Base-by-base conservation (phyloP, 805 yeast genomes). In the Kuraishia piskuri region DNA sequence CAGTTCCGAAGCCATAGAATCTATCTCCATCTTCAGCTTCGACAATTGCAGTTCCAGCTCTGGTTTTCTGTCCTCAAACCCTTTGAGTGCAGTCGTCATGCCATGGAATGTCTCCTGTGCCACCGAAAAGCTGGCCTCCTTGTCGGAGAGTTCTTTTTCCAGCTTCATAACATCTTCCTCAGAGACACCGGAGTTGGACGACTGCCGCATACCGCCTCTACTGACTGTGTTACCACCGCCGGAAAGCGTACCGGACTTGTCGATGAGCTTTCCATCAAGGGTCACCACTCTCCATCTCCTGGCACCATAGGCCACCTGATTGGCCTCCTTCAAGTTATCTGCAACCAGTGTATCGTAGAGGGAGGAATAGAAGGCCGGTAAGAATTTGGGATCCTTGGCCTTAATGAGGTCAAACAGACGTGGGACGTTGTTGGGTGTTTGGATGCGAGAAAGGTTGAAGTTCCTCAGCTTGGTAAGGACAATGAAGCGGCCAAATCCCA, bases 211-310 rank as follows among this genome's bases (percentile, higher is more conserved):
- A 2, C 86, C 84, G 5, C 98, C 99, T 51, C 78, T 78, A 19
- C 79, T 76, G 8, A 76, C 78, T 45, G 78, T 73, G 53, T 76
- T 78, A 52, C 98, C 99, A 69, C 99, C 99, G 61, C 99, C 99
- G 49, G 96, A 83, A 84, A 95, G 84, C 1, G 97, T 88, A 68
- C 99, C 99, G 1, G 96, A 87, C 17, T 85, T 82, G 61, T 91
- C 97, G 54, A 94, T 92, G 22, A 94, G 72, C 60, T 90, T 86
- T 22, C 99, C 99, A 66, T 88, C 96, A 8, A 90, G 66, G 0
- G 98, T 90, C 0, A 95, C 98, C 22, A 92, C 98, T 60, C 96
- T 79, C 77, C 81, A 88, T 61, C 98, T 74, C 19, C 75, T 73
- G 2, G 76, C 68, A 1, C 96, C 94, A 70, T 86, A 92, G 0